Base-by-base conservation (phyloP, 78 protist species). In the Dictyostelium intermedium region DNA sequence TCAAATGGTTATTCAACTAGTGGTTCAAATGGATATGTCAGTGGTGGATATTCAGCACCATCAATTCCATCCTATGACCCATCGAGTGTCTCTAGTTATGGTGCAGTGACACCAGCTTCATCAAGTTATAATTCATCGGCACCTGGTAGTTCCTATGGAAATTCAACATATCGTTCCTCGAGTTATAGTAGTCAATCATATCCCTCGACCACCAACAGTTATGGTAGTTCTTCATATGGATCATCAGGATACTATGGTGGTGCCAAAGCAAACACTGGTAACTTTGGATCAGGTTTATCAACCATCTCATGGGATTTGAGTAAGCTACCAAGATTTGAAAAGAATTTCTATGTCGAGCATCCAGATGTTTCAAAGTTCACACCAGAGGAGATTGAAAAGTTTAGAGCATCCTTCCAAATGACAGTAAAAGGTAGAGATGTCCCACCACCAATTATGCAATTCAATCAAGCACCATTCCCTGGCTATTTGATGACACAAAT, bases 331-430 rank as follows among this genome's bases (percentile, higher is more conserved):
- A 93, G 82, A 76, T 93, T 93, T 72, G 92, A 84, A 41, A 95
- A 95, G 91, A 95, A 82, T 73, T 95, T 95, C 76, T 95, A 95
- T 81, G 79, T 45, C 2, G 97, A 95, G 32, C 83, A 50, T 32
- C 47, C 45, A 23, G 89, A 85, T 11, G 84, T 95, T 11, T 9
- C 77, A 0, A 20, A 53, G 10, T 82, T 82, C 60, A 35, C 87
- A 16, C 70, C 30, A 6, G 86, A 84, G 7, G 91, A 82, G 32
- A 39, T 84, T 7, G 91, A 91, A 27, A 25, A 41, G 16, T 95
- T 47, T 35, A 82, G 97, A 85, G 32, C 5, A 76, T 30, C 39
- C 16, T 14, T 25, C 23, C 56, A 39, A 5, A 87, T 95, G 84
- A 69, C 97, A n/a, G 94, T 95, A 1, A 69, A 69, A 5, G 70